These are phyloP conservation scores for Coniochaeta ligniaria DNA, from an alignment of 2,329 filamentous ascomycete species.

Conservation along the genomic window DNA sequence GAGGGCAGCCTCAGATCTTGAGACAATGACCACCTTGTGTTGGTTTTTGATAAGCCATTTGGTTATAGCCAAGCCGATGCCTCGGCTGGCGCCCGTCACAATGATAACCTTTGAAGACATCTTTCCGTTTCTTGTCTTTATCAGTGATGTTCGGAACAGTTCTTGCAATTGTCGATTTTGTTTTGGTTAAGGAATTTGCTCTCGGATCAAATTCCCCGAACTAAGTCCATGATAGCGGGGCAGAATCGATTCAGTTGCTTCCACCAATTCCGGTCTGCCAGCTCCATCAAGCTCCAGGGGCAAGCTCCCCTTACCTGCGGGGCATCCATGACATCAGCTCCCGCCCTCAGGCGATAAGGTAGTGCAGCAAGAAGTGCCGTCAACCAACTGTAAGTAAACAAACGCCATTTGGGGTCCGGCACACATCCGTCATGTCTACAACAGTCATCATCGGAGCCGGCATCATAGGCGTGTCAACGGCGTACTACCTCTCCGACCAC, in stretches of 20 bases:
- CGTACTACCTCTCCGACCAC: conserved; percentile 60
- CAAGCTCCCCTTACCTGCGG: neutral
- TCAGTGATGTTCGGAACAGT: neutral
- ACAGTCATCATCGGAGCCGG: conserved; percentile 64
- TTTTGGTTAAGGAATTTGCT: neutral
- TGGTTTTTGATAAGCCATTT: conserved; percentile 41
- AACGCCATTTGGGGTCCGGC: neutral
- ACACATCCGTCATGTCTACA: conserved; percentile 27
- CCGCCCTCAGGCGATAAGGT: neutral
- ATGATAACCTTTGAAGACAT: conserved; percentile 59
- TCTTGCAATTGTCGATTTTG: too few species aligned
- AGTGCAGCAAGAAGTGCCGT: neutral
- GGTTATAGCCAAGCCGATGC: conserved; percentile 52
- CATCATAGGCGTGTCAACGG: conserved; percentile 63
- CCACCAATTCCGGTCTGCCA: neutral
- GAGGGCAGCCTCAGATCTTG: conserved; percentile 43
- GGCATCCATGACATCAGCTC: neutral
- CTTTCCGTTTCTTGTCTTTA: neutral
- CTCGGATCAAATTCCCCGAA: neutral
- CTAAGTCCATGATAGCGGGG: too few species aligned
- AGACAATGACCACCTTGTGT: conserved; percentile 54
- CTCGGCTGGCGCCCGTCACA: conserved; percentile 58
- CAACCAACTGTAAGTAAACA: neutral
- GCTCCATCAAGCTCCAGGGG: too few species aligned
- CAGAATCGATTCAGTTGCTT: neutral